Evolutionary conservation across 2,329 filamentous ascomycete genomes (phyloP), one percentile per base, ranked within the genome.

Genomic region (Ceratocystis destructans): DNA sequence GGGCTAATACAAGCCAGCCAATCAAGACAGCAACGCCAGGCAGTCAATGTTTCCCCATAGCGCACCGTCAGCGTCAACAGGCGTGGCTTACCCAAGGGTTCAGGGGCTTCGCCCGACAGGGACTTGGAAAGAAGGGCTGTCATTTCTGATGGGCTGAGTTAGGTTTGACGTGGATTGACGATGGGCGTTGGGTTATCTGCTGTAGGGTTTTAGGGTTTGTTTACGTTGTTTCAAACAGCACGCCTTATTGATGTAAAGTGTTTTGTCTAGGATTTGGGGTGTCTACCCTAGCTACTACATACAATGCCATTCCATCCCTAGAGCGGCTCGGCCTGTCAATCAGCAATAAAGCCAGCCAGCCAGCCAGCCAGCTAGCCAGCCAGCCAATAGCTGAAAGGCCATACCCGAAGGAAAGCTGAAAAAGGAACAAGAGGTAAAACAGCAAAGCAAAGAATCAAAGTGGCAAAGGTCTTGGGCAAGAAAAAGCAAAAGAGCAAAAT

Each of bases 281-380:
- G 12, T 57, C 5, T 57, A 5, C 12, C 33, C 33, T 37, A 37
- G 33, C 33, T 37, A 10, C 33, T 10, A 8, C 7, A 37, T 37
- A 57, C 17, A 8, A 33, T 57, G 53, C 53, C 53, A 57, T 33
- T 57, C 17, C 33, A 33, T 57, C 53, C 53, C 28, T 57, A 33
- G 53, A 31, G 53, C 53, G 53, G 53, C 53, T 57, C 53, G 22
- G 28, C 53, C 53, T 57, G 53, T 57, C 53, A 57, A 37, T 37
- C 33, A 37, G 2, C 33, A 37, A 33, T 10, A 57, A 57, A 15
- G 53, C 31, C 5, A 33, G 31, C 33, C 46, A 48, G 45, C 17
- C 45, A 3, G 45, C 5, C 45, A 48, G 45, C 17, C 15, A 3
- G 45, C 5, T 12, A 48, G 45, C 17, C 15, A 48, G 15, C 4